Conservation (phyloP, 352 stramenopile species). For the Phytophthora fragariae region DNA sequence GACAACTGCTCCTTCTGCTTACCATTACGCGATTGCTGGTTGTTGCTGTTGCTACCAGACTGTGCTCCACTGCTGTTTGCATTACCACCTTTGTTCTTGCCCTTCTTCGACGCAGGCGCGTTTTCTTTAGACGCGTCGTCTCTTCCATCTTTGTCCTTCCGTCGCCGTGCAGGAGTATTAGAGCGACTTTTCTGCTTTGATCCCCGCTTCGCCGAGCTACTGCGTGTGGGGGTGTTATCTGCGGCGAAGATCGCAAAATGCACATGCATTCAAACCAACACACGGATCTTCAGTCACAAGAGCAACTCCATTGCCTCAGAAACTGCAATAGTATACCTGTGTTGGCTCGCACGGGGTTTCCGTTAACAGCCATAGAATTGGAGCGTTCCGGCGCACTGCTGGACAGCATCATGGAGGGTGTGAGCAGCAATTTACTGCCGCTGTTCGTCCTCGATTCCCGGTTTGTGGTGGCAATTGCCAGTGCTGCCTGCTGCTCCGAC, state of each 20-base stretch:
- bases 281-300: slow-evolving; percentile 20
- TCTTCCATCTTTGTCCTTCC: slow-evolving; percentile 53
- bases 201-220: slow-evolving; percentile 57
- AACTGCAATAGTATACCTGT: slow-evolving; percentile 35
- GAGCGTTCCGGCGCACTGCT: slow-evolving; percentile 57
- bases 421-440: slow-evolving; percentile 60
- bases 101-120: slow-evolving; percentile 34
- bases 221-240: slow-evolving; percentile 44
- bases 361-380: slow-evolving; percentile 33
- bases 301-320: slow-evolving; percentile 14
- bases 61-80: slow-evolving; percentile 32
- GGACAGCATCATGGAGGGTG: slow-evolving; percentile 82
- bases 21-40: slow-evolving; percentile 25
- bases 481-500: slow-evolving; percentile 39
- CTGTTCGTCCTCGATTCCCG: slow-evolving; percentile 32
- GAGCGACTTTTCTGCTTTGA: slow-evolving; percentile 53
- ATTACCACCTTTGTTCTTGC: slow-evolving; percentile 48
- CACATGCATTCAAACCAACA: slow-evolving; percentile 23
- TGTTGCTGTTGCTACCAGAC: slow-evolving; percentile 21
- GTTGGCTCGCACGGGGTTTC: slow-evolving; percentile 14
- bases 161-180: slow-evolving; percentile 47
- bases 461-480: slow-evolving; percentile 25
- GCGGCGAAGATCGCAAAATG: slow-evolving; percentile 20
- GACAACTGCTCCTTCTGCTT: slow-evolving; percentile 68
- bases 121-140: slow-evolving; percentile 22